Evolutionary conservation across 768 basidiomycete genomes (phyloP).

Genomic region (Tulasnella sp.): DNA sequence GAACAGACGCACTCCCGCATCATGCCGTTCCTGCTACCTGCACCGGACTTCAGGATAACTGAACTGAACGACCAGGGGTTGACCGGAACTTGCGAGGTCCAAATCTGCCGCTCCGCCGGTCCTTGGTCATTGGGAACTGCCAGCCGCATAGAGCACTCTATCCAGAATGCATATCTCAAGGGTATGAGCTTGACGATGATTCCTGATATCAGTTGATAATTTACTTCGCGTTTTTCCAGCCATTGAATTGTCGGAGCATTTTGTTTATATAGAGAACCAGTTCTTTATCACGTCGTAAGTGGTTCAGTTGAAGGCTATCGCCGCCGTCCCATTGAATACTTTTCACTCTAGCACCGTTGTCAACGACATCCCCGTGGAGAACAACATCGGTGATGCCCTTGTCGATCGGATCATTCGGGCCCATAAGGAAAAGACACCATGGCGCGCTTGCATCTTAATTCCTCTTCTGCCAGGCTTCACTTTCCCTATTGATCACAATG

Average conservation of each 20-base stretch:
- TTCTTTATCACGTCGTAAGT: constrained; percentile 88
- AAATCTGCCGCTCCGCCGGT: constrained; percentile 93
- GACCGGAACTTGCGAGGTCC: constrained; percentile 95
- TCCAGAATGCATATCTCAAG: constrained; percentile 92
- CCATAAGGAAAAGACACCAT: constrained; percentile 74
- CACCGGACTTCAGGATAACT: constrained; percentile 83
- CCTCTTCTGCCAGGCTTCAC: constrained; percentile 93
- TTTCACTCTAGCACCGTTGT: constrained; percentile 65
- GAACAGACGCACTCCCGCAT: constrained; percentile 81
- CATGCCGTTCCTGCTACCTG: constrained; percentile 94
- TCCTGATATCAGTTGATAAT: not conserved
- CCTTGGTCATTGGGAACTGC: constrained; percentile 96
- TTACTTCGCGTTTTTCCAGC: constrained; percentile 51
- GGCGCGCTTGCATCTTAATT: constrained; percentile 92
- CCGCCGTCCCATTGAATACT: not conserved
- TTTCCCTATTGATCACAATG: constrained; percentile 88
- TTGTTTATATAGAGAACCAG: constrained; percentile 97
- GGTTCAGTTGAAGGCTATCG: not conserved
- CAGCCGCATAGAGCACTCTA: constrained; percentile 82
- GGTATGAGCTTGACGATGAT: constrained; percentile 49
- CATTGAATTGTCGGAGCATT: constrained; percentile 92
- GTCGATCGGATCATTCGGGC: constrained; percentile 90
- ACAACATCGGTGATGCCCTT: constrained; percentile 92
- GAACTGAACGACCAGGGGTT: constrained; percentile 80
- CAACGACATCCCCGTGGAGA: constrained; percentile 85